Evolutionary conservation across 2,329 filamentous ascomycete species (phyloP).

Genomic region (Neofusicoccum cordaticola): DNA sequence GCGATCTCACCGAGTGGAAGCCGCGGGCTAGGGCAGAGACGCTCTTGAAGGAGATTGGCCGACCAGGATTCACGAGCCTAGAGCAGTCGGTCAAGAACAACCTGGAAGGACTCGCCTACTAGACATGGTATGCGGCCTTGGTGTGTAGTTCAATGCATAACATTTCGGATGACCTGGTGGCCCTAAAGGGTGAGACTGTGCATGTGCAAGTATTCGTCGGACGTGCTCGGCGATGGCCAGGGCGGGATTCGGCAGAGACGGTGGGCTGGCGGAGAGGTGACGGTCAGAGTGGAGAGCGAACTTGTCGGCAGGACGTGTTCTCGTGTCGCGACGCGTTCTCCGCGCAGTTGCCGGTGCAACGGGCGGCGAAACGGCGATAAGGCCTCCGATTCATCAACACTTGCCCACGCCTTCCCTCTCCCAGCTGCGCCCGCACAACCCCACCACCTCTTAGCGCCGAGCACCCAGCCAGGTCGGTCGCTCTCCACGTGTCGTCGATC

Average conservation of each 20-base stretch:
- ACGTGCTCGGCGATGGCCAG: no score
- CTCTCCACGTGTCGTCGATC: neutral
- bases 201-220: no score
- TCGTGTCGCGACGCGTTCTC: neutral
- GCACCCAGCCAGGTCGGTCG: constrained; percentile 2
- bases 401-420: neutral
- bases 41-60: constrained; percentile 8
- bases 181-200: neutral
- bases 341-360: constrained; percentile 10
- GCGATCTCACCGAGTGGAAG: constrained; percentile 8
- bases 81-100: constrained; percentile 13
- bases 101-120: neutral
- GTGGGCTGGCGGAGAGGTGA: neutral
- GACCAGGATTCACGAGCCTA: constrained; percentile 10
- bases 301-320: neutral
- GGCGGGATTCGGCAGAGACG: no score
- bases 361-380: neutral
- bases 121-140: neutral
- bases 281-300: neutral
- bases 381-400: neutral
- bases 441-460: constrained; percentile 5
- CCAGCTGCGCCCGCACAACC: neutral
- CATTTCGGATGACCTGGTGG: neutral
- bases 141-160: neutral
- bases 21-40: neutral